Conservation (phyloP, 83 land plant genomes). For the Picea abies region DNA sequence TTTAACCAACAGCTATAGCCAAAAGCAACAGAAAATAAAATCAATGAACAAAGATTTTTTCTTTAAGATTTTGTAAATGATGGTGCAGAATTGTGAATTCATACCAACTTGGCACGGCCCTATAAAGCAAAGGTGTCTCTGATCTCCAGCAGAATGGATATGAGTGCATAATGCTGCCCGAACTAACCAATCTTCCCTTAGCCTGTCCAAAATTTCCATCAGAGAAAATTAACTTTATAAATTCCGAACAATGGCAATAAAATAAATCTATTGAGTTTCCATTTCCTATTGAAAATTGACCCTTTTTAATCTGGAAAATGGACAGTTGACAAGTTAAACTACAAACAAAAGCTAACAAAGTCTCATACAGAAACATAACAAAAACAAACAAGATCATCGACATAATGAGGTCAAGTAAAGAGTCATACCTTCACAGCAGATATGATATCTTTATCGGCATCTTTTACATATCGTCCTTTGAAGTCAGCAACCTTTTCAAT, state of each 20-base stretch:
- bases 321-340: too few species aligned
- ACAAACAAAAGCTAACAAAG: too few species aligned
- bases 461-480: slow-evolving; percentile 88
- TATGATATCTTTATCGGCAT: slow-evolving; percentile 96
- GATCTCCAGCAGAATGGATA: slow-evolving; percentile 99
- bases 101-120: slow-evolving; percentile 98
- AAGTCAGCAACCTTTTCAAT: slow-evolving; percentile 68
- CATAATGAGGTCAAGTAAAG: background rate
- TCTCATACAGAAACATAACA: too few species aligned
- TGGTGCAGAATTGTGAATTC: background rate
- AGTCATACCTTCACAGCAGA: slow-evolving; percentile 42
- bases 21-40: too few species aligned
- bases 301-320: too few species aligned
- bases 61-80: background rate
- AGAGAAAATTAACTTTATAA: too few species aligned
- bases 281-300: too few species aligned
- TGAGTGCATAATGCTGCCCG: slow-evolving; percentile 79
- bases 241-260: too few species aligned
- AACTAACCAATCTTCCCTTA: slow-evolving; percentile 76
- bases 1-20: too few species aligned
- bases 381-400: too few species aligned
- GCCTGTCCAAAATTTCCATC: slow-evolving; percentile 37
- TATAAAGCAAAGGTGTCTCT: slow-evolving; percentile 92
- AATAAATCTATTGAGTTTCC: too few species aligned
- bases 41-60: too few species aligned